Conservation (phyloP, 352 stramenopile genomes). For the Phytophthora pini region DNA sequence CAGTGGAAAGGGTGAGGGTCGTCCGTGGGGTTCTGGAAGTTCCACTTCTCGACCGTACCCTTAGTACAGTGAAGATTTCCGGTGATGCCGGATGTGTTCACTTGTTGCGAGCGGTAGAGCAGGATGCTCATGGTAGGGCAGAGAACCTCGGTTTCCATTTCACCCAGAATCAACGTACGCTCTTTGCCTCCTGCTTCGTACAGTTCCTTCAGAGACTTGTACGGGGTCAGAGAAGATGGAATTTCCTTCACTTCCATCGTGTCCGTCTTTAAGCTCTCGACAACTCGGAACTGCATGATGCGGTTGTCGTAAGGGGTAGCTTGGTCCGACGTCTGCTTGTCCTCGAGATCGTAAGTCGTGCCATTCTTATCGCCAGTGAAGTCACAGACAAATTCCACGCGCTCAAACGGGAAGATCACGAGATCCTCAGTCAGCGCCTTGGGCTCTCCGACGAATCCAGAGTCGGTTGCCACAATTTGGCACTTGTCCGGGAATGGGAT, state of each 20-base stretch:
- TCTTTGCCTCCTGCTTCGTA: slow-evolving; percentile 62
- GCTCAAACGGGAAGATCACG: slow-evolving; percentile 57
- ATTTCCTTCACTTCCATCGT: slow-evolving; percentile 44
- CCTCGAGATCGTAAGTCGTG: slow-evolving; percentile 57
- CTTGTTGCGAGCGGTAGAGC: slow-evolving; percentile 57
- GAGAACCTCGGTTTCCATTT: slow-evolving; percentile 53
- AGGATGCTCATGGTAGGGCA: slow-evolving; percentile 56
- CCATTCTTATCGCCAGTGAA: slow-evolving; percentile 46
- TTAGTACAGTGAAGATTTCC: slow-evolving; percentile 63
- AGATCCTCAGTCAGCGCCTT: slow-evolving; percentile 24
- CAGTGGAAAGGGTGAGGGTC: slow-evolving; percentile 84
- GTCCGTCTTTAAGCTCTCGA: slow-evolving; percentile 40
- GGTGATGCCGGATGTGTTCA: slow-evolving; percentile 58
- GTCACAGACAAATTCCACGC: slow-evolving; percentile 66
- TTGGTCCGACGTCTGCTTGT: slow-evolving; percentile 51
- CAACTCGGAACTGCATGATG: slow-evolving; percentile 53
- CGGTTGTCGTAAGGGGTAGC: slow-evolving; percentile 52
- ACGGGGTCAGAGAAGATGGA: slow-evolving; percentile 39
- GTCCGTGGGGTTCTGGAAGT: slow-evolving; percentile 83
- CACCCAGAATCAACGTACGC: slow-evolving; percentile 58
- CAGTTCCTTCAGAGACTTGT: slow-evolving; percentile 64
- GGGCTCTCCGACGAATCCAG: slow-evolving; percentile 55
- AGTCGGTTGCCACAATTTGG: slow-evolving; percentile 63
- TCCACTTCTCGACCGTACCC: slow-evolving; percentile 82
- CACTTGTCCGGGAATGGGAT: slow-evolving; percentile 73